Conservation (phyloP, 768 basidiomycete genomes). For the Tylopilus intermedius region DNA sequence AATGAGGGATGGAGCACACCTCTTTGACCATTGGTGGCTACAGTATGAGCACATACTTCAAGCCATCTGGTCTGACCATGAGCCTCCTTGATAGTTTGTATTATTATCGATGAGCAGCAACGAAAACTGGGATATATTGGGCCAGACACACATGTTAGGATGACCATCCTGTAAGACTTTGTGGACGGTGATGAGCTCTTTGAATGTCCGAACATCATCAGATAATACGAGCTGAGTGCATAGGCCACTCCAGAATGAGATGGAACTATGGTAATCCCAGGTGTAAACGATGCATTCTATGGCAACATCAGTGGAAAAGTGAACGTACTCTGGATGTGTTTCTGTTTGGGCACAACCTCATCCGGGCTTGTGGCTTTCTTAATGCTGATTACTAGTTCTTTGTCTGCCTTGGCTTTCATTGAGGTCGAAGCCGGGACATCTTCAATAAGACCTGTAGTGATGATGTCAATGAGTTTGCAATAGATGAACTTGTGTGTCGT, state of each 20-base stretch:
- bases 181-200: slow-evolving; percentile 94
- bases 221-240: slow-evolving; percentile 94
- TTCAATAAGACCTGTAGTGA: slow-evolving; percentile 29
- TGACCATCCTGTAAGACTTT: slow-evolving; percentile 98
- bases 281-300: slow-evolving; percentile 97
- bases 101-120: slow-evolving; percentile 9
- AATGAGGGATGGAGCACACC: slow-evolving; percentile 40
- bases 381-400: slow-evolving; percentile 89
- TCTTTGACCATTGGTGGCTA: slow-evolving; percentile 70
- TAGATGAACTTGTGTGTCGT: slow-evolving; percentile 24
- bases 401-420: slow-evolving; percentile 94
- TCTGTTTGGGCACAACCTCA: slow-evolving; percentile 97
- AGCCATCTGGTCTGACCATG: slow-evolving; percentile 97
- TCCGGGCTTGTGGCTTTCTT: slow-evolving; percentile 98
- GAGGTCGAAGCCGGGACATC: slow-evolving; percentile 51
- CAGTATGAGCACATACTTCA: slow-evolving; percentile 91
- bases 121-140: slow-evolving; percentile 1
- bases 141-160: slow-evolving; percentile 58
- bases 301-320: slow-evolving; percentile 10
- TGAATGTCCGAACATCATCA: slow-evolving; percentile 98
- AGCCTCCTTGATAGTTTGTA: slow-evolving; percentile 90
- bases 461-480: slow-evolving; percentile 8
- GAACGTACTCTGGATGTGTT: slow-evolving; percentile 92
- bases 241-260: slow-evolving; percentile 96
- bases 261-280: slow-evolving; percentile 98